These are phyloP conservation scores for Beta macrorhiza DNA, from an alignment of 179 eudicot genomes.

Conservation along the genomic window DNA sequence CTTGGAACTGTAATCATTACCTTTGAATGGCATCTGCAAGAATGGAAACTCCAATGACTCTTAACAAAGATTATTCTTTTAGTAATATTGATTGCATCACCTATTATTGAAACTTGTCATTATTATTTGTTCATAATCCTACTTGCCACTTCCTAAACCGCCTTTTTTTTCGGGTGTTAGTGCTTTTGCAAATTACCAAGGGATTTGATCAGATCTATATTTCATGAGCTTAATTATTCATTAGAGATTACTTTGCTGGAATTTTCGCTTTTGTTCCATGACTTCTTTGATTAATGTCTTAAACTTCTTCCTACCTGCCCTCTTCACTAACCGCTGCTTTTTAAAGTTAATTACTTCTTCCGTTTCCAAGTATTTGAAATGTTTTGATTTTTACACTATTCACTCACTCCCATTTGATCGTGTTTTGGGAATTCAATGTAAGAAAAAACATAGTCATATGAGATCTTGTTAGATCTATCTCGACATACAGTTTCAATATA, in stretches of 20 bases:
- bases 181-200: neutral
- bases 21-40: constrained; percentile 45
- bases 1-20: constrained; percentile 47
- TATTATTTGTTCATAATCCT: constrained; percentile 5
- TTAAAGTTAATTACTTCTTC: too few relatives aligned
- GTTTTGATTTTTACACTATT: too few relatives aligned
- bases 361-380: too few relatives aligned
- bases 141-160: neutral
- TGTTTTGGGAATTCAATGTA: too few relatives aligned
- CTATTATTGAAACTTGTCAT: neutral
- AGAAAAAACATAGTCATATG: too few relatives aligned
- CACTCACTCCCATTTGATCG: too few relatives aligned
- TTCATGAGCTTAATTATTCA: neutral
- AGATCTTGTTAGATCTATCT: too few relatives aligned
- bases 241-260: neutral
- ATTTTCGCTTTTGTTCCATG: neutral
- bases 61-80: constrained; percentile 18
- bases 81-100: constrained; percentile 16
- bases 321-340: too few relatives aligned
- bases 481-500: too few relatives aligned
- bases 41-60: constrained; percentile 21
- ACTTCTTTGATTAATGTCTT: too few relatives aligned
- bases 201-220: neutral
- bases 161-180: neutral
- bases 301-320: too few relatives aligned